phyloP scores from a whole-genome alignment of 1,284 basidiomycete species.

The Ceratobasidium sp. region DNA sequence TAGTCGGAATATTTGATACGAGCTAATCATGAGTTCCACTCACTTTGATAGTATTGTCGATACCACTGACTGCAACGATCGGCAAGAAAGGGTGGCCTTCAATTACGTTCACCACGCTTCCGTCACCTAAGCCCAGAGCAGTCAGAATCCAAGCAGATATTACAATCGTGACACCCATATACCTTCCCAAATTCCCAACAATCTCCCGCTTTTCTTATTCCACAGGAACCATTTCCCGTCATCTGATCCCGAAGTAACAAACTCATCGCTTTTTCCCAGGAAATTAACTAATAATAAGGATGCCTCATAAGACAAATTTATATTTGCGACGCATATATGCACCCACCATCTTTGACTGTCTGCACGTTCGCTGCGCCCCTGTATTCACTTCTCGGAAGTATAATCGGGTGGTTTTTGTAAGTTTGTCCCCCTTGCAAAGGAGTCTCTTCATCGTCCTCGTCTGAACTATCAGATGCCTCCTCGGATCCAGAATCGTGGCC shows the following conservation, averaged over 20 bases:
- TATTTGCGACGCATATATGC: slow-evolving; percentile 15
- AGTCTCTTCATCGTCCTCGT: slow-evolving; percentile 40
- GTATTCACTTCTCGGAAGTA: slow-evolving; percentile 73
- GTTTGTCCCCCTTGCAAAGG: slow-evolving; percentile 46
- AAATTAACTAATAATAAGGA: slow-evolving; percentile 69
- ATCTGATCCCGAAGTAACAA: slow-evolving; percentile 85
- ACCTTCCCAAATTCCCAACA: slow-evolving; percentile 82
- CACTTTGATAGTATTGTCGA: slow-evolving; percentile 87
- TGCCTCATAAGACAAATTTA: slow-evolving; percentile 17
- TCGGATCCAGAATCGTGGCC: slow-evolving; percentile 48
- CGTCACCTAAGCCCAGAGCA: slow-evolving; percentile 55
- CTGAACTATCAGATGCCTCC: slow-evolving; percentile 44
- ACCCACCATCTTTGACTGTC: slow-evolving; percentile 88
- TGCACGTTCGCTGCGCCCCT: slow-evolving; percentile 79
- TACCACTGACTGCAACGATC: slow-evolving; percentile 83
- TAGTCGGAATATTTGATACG: slow-evolving; percentile 15
- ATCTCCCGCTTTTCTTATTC: slow-evolving; percentile 67
- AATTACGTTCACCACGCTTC: slow-evolving; percentile 79
- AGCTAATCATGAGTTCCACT: too few species aligned
- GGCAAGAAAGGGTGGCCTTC: slow-evolving; percentile 82
- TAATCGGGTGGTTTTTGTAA: slow-evolving; percentile 57
- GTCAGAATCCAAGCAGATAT: not conserved
- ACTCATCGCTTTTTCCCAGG: slow-evolving; percentile 76
- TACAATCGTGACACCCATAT: not conserved
- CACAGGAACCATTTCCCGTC: slow-evolving; percentile 80